Base-by-base conservation (phyloP, 2,329 filamentous ascomycete species). In the Trichoderma lentiforme region DNA sequence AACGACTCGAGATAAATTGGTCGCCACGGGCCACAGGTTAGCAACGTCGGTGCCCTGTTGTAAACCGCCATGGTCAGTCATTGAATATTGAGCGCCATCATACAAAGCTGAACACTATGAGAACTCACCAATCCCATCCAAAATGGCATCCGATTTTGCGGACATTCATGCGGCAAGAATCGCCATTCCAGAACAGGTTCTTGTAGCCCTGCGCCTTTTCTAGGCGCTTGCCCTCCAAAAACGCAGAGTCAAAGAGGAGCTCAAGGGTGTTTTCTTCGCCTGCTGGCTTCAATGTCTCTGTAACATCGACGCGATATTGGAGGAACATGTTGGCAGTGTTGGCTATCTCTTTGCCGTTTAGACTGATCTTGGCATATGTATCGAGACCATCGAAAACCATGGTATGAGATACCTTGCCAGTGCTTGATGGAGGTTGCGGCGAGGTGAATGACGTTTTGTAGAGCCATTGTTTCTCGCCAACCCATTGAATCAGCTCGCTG, bases 311-410 rank as follows among this genome's bases (percentile, higher is more conserved):
- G 5, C 69, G 69, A 11, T 60, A 66, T 51, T 66, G 47, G 6
- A 71, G 61, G 66, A 65, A 71, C 69, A 71, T 71, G 11, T 71
- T 71, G 69, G 58, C 61, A 3, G 69, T 71, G 24, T 21, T 36
- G 30, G 47, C 60, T 14, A 71, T 30, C 32, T 66, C 43, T 24
- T 66, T 51, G 32, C 69, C 69, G 26, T 71, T 66, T 4, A 71
- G 32, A 14, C 9, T 39, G 26, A 71, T 66, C 24, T 65, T 65
- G 28, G 60, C 34, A 32, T 66, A 66, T 28, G 69, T 71, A 14
- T 71, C 69, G 32, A 71, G 69, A 24, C 69, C 69, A 36, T 72
- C 64, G 51, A 72, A 68, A 12, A 62, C 56, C 15, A 72, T 21
- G 18, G 53, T 15, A 2, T 36, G 26, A 32, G 30, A 26, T 4